A percentile compares a stretch with the other conserved stretches of the same genome.
Conservation (phyloP, 805 yeast species). For the Metschnikowia baotianmanensis region DNA sequence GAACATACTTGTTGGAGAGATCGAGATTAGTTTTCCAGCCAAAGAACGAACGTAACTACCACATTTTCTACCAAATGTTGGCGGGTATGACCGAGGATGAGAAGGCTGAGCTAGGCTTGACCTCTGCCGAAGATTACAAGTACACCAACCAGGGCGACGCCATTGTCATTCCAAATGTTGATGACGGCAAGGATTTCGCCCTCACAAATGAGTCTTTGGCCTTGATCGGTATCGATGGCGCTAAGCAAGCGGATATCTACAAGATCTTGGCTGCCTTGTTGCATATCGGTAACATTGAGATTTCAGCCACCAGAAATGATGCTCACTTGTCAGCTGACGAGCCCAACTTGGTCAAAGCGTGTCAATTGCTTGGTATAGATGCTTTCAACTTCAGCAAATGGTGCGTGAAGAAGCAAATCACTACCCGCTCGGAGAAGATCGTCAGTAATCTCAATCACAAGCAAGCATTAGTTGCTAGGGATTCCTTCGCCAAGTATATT, state of each 20-base stretch:
- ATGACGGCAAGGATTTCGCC: conserved; percentile 75
- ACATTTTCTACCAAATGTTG: conserved; percentile 86
- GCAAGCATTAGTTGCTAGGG: conserved; percentile 89
- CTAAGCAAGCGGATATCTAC: conserved; percentile 66
- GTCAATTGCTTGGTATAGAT: conserved; percentile 80
- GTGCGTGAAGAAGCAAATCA: conserved; percentile 89
- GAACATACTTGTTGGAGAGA: conserved; percentile 90
- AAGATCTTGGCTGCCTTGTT: conserved; percentile 81
- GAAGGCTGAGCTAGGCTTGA: conserved; percentile 58
- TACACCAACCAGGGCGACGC: conserved; percentile 91
- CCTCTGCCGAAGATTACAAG: conserved; percentile 63
- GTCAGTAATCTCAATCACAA: conserved; percentile 75
- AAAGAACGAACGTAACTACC: conserved; percentile 85
- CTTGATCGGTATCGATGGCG: conserved; percentile 68
- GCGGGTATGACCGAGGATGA: conserved; percentile 63
- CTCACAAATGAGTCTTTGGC: conserved; percentile 74
- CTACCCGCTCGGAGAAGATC: conserved; percentile 90
- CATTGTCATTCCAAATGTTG: conserved; percentile 67
- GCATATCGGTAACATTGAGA: conserved; percentile 89
- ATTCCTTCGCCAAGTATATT: conserved; percentile 93
- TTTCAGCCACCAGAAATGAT: conserved; percentile 79
- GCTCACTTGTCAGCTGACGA: conserved; percentile 83
- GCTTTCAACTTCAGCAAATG: conserved; percentile 76
- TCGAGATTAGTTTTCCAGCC: conserved; percentile 95
- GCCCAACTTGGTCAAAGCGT: conserved; percentile 76